phyloP scores from a whole-genome alignment of 306 rosid species.

The Acacia confusa region DNA sequence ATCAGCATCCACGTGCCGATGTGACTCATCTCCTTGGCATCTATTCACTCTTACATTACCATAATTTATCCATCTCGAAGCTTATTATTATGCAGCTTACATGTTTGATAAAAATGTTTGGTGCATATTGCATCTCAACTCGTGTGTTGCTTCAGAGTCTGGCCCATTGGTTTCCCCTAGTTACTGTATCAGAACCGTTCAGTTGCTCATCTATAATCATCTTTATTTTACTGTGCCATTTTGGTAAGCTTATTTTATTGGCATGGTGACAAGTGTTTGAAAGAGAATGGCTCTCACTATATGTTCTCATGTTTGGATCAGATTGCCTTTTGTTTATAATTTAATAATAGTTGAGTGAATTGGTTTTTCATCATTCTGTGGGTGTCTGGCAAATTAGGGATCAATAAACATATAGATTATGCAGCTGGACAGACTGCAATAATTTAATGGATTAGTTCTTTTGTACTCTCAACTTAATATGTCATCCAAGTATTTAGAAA shows the following conservation, averaged over 20 bases:
- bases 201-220: slow-evolving; percentile 13
- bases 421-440: background rate
- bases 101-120: background rate
- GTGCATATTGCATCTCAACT: background rate
- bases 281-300: background rate
- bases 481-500: background rate
- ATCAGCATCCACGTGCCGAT: slow-evolving; percentile 92
- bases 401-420: background rate
- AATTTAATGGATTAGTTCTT: background rate
- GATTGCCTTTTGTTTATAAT: background rate
- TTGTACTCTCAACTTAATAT: background rate
- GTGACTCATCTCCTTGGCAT: slow-evolving; percentile 68
- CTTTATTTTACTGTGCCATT: background rate
- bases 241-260: background rate
- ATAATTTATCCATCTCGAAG: background rate
- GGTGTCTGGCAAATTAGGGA: slow-evolving; percentile 23
- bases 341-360: slow-evolving; percentile 13
- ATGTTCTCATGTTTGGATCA: slow-evolving; percentile 3
- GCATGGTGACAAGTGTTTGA: background rate
- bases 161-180: slow-evolving; percentile 23
- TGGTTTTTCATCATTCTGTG: slow-evolving; percentile 33
- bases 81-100: slow-evolving; percentile 9
- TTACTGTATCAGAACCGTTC: slow-evolving; percentile 16
- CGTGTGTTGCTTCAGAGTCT: slow-evolving; percentile 4
- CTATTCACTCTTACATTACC: slow-evolving; percentile 35